A percentile compares a stretch with the other conserved stretches of the same genome.
phyloP scores from a whole-genome alignment of 805 yeast species.

The Spathaspora gorwiae region DNA sequence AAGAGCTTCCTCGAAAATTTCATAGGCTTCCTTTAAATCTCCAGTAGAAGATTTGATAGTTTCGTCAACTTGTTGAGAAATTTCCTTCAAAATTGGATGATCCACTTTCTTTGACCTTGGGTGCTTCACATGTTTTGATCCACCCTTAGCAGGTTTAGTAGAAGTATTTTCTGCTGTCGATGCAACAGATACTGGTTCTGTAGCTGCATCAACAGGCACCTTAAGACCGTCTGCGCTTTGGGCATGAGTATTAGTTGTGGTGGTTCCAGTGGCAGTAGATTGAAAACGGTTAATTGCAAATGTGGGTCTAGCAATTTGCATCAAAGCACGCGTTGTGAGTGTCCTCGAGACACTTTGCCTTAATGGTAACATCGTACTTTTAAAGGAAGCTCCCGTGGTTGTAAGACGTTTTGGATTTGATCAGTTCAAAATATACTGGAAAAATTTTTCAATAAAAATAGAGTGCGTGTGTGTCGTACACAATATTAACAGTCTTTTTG shows the following conservation, averaged over 20 bases:
- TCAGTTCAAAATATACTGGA: too few species aligned
- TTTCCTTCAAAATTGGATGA: constrained; percentile 29
- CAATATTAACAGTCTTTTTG: too few species aligned
- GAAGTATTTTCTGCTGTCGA: neutral
- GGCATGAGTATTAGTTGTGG: neutral
- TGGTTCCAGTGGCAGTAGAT: neutral
- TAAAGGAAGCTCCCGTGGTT: neutral
- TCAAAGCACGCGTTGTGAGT: constrained; percentile 3
- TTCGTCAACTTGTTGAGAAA: constrained; percentile 25
- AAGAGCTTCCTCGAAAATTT: constrained; percentile 39
- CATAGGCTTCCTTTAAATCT: constrained; percentile 26
- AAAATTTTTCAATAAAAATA: too few species aligned
- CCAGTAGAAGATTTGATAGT: constrained; percentile 16
- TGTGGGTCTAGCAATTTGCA: neutral
- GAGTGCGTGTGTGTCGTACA: too few species aligned
- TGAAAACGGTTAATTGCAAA: neutral
- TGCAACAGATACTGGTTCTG: too few species aligned
- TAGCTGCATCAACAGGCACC: too few species aligned
- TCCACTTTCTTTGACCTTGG: neutral
- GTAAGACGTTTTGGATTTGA: too few species aligned
- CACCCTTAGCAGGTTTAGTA: neutral
- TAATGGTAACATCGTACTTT: constrained; percentile 16
- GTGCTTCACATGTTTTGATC: neutral
- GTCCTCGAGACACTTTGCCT: constrained; percentile 10
- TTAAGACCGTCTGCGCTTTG: too few species aligned